Evolutionary conservation across 192 early-diverging fungal genomes (phyloP).

Genomic region (Oehlia diaphana): DNA sequence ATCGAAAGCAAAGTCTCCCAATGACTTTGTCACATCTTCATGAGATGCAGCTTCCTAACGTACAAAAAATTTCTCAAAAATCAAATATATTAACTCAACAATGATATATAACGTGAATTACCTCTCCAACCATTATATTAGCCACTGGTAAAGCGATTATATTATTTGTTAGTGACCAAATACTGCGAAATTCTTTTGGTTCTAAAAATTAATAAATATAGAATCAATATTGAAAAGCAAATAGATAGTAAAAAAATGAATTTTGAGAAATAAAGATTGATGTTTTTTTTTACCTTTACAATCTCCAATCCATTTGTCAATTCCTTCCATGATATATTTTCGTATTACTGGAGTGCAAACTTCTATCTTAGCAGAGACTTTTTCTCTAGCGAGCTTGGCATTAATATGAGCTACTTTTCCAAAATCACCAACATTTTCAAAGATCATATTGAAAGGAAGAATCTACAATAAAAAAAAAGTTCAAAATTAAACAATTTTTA

Average conservation of each 20-base stretch:
- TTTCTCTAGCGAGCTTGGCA: not conserved
- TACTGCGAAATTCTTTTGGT: not conserved
- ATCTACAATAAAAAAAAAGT: too few species aligned
- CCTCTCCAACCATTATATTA: not conserved
- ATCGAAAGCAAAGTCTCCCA: not conserved
- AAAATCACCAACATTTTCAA: not conserved
- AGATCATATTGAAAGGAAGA: not conserved
- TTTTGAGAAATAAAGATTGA: too few species aligned
- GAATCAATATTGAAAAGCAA: not conserved
- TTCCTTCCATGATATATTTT: not conserved
- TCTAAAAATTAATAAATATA: slow-evolving; percentile 3
- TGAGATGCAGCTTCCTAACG: not conserved
- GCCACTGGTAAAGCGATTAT: not conserved
- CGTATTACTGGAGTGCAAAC: not conserved
- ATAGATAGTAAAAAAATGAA: not conserved
- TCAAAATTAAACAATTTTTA: too few species aligned
- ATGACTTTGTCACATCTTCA: not conserved
- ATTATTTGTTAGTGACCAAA: not conserved
- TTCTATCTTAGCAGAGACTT: not conserved
- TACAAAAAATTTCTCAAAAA: not conserved
- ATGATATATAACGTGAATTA: not conserved
- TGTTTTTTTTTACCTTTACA: not conserved
- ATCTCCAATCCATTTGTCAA: slow-evolving; percentile 10
- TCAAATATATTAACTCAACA: not conserved
- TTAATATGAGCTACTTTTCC: not conserved